Evolutionary conservation across 2,329 filamentous ascomycete species (phyloP).

Genomic region (Helotiales sp.): DNA sequence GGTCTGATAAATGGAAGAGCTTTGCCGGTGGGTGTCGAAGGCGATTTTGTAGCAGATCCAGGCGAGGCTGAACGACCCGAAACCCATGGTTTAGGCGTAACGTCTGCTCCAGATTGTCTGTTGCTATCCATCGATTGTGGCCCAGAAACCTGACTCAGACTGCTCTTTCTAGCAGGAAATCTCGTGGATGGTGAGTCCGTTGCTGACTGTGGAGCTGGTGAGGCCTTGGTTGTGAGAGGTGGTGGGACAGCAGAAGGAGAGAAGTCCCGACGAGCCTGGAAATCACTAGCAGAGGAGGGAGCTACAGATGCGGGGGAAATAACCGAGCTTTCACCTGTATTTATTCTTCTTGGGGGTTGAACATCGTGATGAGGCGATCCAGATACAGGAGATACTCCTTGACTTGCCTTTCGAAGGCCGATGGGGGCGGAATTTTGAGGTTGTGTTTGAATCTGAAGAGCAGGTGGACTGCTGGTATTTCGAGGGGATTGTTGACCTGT

Average conservation of each 20-base stretch:
- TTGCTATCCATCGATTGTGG: conserved; percentile 27
- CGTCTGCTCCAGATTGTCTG: conserved; percentile 14
- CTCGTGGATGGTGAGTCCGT: conserved; percentile 38
- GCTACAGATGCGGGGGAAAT: conserved; percentile 27
- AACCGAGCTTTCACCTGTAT: conserved; percentile 18
- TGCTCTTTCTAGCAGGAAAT: conserved; percentile 63
- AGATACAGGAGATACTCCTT: conserved; percentile 17
- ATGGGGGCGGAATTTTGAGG: conserved; percentile 14
- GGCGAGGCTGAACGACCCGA: conserved; percentile 41
- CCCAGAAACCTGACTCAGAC: conserved; percentile 50
- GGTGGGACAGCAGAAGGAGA: conserved; percentile 52
- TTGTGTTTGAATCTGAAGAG: conserved; percentile 29
- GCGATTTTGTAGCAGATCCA: conserved; percentile 33
- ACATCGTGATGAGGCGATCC: conserved; percentile 22
- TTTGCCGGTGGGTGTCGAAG: conserved; percentile 43
- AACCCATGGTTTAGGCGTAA: conserved; percentile 33
- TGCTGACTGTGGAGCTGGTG: conserved; percentile 37
- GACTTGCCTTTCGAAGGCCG: conserved; percentile 23
- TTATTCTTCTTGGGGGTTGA: conserved; percentile 7
- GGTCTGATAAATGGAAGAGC: conserved; percentile 67
- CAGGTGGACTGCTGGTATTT: conserved; percentile 26
- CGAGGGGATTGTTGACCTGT: conserved; percentile 23
- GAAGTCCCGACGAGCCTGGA: conserved; percentile 47
- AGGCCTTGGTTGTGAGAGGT: conserved; percentile 44
- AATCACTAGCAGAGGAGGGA: conserved; percentile 30